These are phyloP conservation scores for Penicillium mononematosum DNA, from an alignment of 495 filamentous ascomycete genomes.

Conservation along the genomic window DNA sequence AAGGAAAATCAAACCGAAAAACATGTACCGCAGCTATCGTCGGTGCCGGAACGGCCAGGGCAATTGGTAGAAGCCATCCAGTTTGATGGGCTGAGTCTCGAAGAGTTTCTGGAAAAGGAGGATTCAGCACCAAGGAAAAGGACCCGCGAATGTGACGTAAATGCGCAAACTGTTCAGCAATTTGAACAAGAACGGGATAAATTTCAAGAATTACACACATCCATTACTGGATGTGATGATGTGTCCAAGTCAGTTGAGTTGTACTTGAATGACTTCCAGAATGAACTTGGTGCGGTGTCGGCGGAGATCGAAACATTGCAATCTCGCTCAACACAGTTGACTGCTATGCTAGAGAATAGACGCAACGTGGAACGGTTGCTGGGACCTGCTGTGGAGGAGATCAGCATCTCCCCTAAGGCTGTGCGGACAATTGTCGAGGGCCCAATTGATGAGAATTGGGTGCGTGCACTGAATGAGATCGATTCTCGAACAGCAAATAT, in stretches of 20 bases:
- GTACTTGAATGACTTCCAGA: conserved; percentile 88
- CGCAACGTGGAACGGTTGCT: conserved; percentile 84
- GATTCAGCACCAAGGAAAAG: conserved; percentile 30
- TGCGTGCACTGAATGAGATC: conserved; percentile 78
- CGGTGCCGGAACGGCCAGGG: conserved; percentile 34
- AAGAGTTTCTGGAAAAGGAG: conserved; percentile 60
- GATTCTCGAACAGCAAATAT: conserved; percentile 73
- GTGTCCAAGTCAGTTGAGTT: conserved; percentile 89
- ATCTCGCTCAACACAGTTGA: conserved; percentile 77
- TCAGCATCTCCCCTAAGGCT: conserved; percentile 78
- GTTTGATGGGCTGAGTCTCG: conserved; percentile 72
- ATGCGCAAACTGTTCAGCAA: conserved; percentile 70
- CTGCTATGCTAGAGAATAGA: conserved; percentile 83
- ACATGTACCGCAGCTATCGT: conserved; percentile 14
- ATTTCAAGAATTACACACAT: conserved; percentile 87
- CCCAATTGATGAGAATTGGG: conserved; percentile 85
- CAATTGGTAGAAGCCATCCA: conserved; percentile 65
- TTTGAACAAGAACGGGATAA: conserved; percentile 84
- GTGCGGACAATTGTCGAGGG: conserved; percentile 84
- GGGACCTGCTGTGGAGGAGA: conserved; percentile 87
- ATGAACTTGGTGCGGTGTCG: conserved; percentile 86
- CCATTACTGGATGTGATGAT: conserved; percentile 87
- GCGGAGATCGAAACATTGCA: conserved; percentile 94
- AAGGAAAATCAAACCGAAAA: conserved; percentile 33
- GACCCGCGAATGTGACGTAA: conserved; percentile 50